Evolutionary conservation across 2,329 filamentous ascomycete genomes (phyloP).

Genomic region (Trichophyton verrucosum): DNA sequence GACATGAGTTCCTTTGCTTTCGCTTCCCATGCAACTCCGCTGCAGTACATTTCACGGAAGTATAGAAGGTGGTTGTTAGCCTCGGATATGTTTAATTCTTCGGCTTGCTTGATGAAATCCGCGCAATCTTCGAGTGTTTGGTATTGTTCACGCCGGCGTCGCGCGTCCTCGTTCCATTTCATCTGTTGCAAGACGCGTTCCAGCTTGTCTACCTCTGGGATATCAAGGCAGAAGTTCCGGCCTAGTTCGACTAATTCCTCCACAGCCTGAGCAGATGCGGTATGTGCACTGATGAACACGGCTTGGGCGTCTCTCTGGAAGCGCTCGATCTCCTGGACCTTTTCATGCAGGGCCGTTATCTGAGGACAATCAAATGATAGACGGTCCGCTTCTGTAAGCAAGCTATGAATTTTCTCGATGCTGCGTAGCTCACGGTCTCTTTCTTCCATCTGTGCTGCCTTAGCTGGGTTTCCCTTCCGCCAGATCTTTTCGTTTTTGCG

Average conservation of each 20-base stretch:
- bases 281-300: slow-evolving; percentile 54
- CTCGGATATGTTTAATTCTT: slow-evolving; percentile 62
- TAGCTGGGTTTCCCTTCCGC: slow-evolving; percentile 57
- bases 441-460: slow-evolving; percentile 72
- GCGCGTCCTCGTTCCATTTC: slow-evolving; percentile 75
- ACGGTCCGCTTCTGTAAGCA: slow-evolving; percentile 70
- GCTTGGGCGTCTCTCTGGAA: slow-evolving; percentile 67
- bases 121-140: slow-evolving; percentile 67
- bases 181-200: slow-evolving; percentile 71
- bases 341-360: slow-evolving; percentile 72
- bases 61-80: slow-evolving; percentile 68
- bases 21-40: slow-evolving; percentile 77
- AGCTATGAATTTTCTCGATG: slow-evolving; percentile 73
- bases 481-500: slow-evolving; percentile 86
- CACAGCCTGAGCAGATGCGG: slow-evolving; percentile 58
- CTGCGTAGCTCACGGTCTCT: slow-evolving; percentile 73
- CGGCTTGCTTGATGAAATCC: slow-evolving; percentile 64
- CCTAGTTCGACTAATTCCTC: slow-evolving; percentile 87
- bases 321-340: slow-evolving; percentile 67
- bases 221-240: slow-evolving; percentile 78
- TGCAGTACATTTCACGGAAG: slow-evolving; percentile 61
- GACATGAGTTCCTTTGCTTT: slow-evolving; percentile 87
- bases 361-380: slow-evolving; percentile 91
- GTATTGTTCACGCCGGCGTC: slow-evolving; percentile 51
- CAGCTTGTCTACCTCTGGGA: slow-evolving; percentile 73